These are phyloP conservation scores for Colletotrichum tabaci DNA, from an alignment of 2,329 filamentous ascomycete species.

Conservation along the genomic window DNA sequence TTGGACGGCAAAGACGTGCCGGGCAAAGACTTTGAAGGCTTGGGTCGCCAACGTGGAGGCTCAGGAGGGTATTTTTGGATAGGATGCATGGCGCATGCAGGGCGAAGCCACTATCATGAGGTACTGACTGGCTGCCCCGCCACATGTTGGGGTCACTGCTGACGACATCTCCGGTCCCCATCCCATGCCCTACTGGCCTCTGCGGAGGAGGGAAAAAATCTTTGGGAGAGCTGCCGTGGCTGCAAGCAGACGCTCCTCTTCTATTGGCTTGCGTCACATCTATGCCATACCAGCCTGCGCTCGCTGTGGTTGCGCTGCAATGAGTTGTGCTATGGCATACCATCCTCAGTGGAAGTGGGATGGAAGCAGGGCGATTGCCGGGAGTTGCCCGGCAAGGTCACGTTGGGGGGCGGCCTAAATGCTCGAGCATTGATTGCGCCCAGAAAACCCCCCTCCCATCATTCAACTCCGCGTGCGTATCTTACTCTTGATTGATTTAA, in stretches of 20 bases:
- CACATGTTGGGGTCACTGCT: conserved; percentile 35
- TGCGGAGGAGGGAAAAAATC: too few relatives aligned
- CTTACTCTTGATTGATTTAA: conserved; percentile 3
- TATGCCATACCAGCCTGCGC: conserved; percentile 8
- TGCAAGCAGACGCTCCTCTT: background rate
- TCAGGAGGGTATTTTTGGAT: conserved; percentile 28
- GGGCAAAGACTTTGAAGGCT: conserved; percentile 32
- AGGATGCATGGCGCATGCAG: conserved; percentile 1
- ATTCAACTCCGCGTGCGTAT: background rate
- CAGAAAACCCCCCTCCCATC: background rate
- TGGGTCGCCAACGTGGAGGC: conserved; percentile 25
- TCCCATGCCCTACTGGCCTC: conserved; percentile 18
- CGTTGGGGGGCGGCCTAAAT: background rate
- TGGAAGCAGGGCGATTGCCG: background rate
- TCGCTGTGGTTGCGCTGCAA: background rate
- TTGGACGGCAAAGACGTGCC: conserved; percentile 35
- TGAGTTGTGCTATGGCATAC: background rate
- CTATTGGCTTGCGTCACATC: conserved; percentile 26
- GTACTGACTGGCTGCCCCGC: conserved; percentile 23
- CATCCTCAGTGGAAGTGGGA: background rate
- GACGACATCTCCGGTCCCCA: conserved; percentile 30
- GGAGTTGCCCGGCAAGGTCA: conserved; percentile 6
- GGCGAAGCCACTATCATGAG: conserved; percentile 18
- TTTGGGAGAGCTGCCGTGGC: conserved; percentile 2
- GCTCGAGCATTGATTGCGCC: conserved; percentile 1